These are phyloP conservation scores for Medicago truncatula DNA, from an alignment of 306 rosid genomes.

Conservation along the genomic window MtrunA17r5.0-ANR NC_053048.1:45346501-45347000, in stretches of 20 bases:
- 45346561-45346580: slow-evolving; percentile 34
- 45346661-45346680: slow-evolving; percentile 88
- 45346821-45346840: slow-evolving; percentile 19
- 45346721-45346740: slow-evolving; percentile 7
- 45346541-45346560: slow-evolving; percentile 37
- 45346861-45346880: slow-evolving; percentile 7
- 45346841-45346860: background rate
- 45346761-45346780: background rate
- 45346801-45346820: slow-evolving; percentile 20
- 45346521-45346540: background rate
- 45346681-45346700: slow-evolving; percentile 88
- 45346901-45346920: slow-evolving; percentile 7
- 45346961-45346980: background rate
- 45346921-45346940: background rate
- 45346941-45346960: slow-evolving; percentile 6
- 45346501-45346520: slow-evolving; percentile 4
- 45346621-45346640: slow-evolving; percentile 97
- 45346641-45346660: slow-evolving; percentile 88
- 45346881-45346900: slow-evolving; percentile 15
- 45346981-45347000: background rate
- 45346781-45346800: slow-evolving; percentile 8
- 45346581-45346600: slow-evolving; percentile 28
- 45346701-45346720: slow-evolving; percentile 79
- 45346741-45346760: slow-evolving; percentile 8
- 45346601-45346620: slow-evolving; percentile 90